phyloP scores from a whole-genome alignment of 257 asterid species.

The Sherardia arvensis region DNA sequence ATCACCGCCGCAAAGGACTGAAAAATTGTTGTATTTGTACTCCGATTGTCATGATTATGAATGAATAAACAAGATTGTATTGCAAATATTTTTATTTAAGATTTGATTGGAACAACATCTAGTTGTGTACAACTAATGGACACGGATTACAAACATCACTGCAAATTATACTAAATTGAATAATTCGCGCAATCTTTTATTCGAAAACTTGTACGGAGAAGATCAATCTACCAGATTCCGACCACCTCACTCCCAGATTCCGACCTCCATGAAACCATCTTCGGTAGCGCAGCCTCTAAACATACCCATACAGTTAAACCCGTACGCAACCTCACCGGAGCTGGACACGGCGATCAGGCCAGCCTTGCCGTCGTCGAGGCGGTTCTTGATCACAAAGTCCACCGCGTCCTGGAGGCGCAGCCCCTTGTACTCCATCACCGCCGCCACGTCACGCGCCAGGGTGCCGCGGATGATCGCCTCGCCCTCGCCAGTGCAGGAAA shows the following conservation, averaged over 20 bases:
- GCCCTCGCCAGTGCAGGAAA: constrained; percentile 96
- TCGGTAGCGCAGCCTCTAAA: constrained; percentile 85
- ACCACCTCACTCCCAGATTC: constrained; percentile 75
- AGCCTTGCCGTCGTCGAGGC: constrained; percentile 73
- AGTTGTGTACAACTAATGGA: neutral
- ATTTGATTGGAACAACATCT: neutral
- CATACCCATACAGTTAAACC: constrained; percentile 81
- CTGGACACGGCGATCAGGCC: constrained; percentile 91
- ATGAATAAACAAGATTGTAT: neutral
- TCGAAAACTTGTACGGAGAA: neutral
- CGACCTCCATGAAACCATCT: constrained; percentile 85
- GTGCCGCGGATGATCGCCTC: constrained; percentile 96
- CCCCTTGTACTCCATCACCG: constrained; percentile 84
- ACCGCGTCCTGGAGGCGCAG: constrained; percentile 77
- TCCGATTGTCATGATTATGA: neutral
- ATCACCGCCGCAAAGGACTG: constrained; percentile 4
- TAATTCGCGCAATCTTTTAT: neutral
- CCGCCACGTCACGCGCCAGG: constrained; percentile 93
- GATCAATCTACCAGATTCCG: too few species aligned
- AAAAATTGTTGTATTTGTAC: neutral
- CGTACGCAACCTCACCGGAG: constrained; percentile 72
- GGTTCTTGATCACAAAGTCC: constrained; percentile 51
- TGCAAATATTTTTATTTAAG: too few species aligned
- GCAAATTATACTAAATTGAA: neutral
- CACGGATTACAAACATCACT: neutral